Evolutionary conservation across 108 stramenopile species (phyloP).

Genomic region (Parietichytrium sp.): DNA sequence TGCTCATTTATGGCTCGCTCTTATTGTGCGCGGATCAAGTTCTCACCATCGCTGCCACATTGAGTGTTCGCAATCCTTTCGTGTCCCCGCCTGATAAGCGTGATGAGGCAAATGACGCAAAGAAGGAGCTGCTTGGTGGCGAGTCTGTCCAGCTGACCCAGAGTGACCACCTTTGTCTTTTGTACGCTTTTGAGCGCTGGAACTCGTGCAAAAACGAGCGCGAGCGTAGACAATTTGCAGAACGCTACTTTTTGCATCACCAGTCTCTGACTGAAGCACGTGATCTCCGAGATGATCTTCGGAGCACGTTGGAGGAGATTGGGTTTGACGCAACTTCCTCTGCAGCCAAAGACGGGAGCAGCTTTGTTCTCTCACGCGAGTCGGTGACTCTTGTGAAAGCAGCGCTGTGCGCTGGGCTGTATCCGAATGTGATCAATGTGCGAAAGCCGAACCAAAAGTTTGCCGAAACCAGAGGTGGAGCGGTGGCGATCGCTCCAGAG

Average conservation of each 20-base stretch:
- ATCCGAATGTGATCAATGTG: conserved; percentile 57
- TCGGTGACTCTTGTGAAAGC: conserved; percentile 48
- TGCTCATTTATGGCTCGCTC: conserved; percentile 58
- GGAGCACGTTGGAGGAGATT: conserved; percentile 28
- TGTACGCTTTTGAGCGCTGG: conserved; percentile 51
- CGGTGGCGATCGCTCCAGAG: not conserved
- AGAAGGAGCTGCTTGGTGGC: conserved; percentile 36
- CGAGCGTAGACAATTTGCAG: conserved; percentile 41
- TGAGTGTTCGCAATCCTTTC: conserved; percentile 51
- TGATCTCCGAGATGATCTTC: conserved; percentile 40
- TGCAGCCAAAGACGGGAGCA: conserved; percentile 4
- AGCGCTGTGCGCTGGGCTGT: conserved; percentile 56
- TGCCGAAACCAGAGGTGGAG: not conserved
- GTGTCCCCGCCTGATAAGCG: conserved; percentile 50
- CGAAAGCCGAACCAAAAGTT: not conserved
- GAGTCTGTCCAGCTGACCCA: conserved; percentile 41
- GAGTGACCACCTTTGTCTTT: conserved; percentile 58
- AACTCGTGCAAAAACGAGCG: not conserved
- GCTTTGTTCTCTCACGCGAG: conserved; percentile 13
- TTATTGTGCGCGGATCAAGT: conserved; percentile 52
- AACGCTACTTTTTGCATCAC: conserved; percentile 47
- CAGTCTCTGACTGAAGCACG: conserved; percentile 48
- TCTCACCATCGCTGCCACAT: conserved; percentile 44
- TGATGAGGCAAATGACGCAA: conserved; percentile 52
- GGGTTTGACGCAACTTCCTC: conserved; percentile 38